These are phyloP conservation scores for Forsythia suspensa DNA, from an alignment of 257 asterid species.

Conservation along the genomic window DNA sequence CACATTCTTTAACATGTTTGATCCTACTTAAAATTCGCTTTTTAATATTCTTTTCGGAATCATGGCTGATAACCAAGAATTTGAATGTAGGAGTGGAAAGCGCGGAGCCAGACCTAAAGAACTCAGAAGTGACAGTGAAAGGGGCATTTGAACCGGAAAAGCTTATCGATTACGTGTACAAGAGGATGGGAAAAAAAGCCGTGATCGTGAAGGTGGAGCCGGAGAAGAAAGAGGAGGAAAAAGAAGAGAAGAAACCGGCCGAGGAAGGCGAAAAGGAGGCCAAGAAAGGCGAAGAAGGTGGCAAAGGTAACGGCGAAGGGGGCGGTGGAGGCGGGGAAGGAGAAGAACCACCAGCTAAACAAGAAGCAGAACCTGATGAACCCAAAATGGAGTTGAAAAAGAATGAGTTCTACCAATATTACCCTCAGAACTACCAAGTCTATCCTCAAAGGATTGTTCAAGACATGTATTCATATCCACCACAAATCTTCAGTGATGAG, in stretches of 20 bases:
- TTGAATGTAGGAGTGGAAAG: conserved; percentile 67
- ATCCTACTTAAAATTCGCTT: background rate
- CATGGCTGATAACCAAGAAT: background rate
- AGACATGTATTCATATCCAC: conserved; percentile 48
- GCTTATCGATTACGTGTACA: conserved; percentile 57
- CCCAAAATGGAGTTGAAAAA: conserved; percentile 43
- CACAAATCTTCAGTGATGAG: conserved; percentile 71
- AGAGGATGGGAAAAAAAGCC: conserved; percentile 73
- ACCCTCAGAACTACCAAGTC: conserved; percentile 38
- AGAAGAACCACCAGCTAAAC: conserved; percentile 20
- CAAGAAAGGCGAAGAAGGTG: conserved; percentile 32
- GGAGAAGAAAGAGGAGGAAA: conserved; percentile 55
- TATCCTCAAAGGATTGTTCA: conserved; percentile 46
- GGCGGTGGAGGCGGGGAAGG: background rate
- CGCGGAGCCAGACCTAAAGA: conserved; percentile 78
- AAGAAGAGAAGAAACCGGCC: conserved; percentile 38
- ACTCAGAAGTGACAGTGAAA: conserved; percentile 70
- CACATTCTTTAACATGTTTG: background rate
- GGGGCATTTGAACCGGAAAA: conserved; percentile 64
- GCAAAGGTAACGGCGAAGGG: background rate
- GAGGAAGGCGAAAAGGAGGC: conserved; percentile 19
- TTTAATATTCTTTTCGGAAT: background rate
- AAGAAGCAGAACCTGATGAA: conserved; percentile 29
- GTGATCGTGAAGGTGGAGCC: conserved; percentile 59
- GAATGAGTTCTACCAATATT: conserved; percentile 43